Percentiles rank a stretch among this genome's conserved stretches.
Evolutionary conservation across 2,329 filamentous ascomycete species (phyloP).

Genomic region (Colletotrichum brevisporum): DNA sequence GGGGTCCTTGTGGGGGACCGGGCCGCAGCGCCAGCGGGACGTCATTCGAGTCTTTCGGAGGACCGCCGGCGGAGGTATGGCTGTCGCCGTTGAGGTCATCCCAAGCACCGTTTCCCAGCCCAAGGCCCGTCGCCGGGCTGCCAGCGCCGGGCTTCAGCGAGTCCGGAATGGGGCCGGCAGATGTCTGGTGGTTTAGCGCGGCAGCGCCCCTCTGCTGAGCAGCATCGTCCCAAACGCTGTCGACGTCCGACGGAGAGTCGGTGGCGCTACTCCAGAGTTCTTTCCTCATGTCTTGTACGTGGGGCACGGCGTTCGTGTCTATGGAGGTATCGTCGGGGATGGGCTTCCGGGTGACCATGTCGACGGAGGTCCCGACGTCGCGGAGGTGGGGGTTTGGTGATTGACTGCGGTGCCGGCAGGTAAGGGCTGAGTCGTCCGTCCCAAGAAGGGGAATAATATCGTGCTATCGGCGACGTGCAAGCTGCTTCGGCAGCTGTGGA

Average conservation of each 20-base stretch:
- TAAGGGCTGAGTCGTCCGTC: background rate
- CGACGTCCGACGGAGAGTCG: constrained; percentile 49
- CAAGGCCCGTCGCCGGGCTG: constrained; percentile 40
- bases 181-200: constrained; percentile 12
- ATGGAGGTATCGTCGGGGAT: constrained; percentile 47
- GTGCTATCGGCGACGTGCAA: background rate
- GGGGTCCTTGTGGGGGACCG: constrained; percentile 29
- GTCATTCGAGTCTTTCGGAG: constrained; percentile 37
- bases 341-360: constrained; percentile 60
- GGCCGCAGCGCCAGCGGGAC: constrained; percentile 53
- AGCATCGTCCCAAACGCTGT: constrained; percentile 45
- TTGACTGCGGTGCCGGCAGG: background rate
- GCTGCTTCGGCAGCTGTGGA: background rate
- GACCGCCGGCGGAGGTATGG: constrained; percentile 16
- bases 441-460: background rate
- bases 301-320: constrained; percentile 45
- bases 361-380: constrained; percentile 40
- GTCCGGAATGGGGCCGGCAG: constrained; percentile 46
- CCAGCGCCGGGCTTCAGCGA: constrained; percentile 50
- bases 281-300: constrained; percentile 47
- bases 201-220: constrained; percentile 33
- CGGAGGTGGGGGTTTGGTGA: constrained; percentile 20
- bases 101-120: constrained; percentile 51
- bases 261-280: constrained; percentile 49
- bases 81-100: constrained; percentile 45